Conservation (phyloP, 768 basidiomycete species). For the Amyloporia xantha region DNA sequence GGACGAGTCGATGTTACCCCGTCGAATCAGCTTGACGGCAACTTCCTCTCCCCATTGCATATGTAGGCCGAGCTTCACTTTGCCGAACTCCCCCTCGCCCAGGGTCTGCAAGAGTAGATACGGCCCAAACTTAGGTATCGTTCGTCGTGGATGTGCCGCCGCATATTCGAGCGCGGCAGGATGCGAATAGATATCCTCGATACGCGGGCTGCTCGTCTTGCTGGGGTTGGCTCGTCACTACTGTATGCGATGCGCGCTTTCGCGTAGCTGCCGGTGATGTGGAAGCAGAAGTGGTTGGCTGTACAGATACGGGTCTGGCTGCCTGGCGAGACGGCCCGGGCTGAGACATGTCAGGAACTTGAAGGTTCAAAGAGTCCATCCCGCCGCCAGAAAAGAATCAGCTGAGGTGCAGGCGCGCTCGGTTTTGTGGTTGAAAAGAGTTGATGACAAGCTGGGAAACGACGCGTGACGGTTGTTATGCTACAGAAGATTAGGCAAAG, state of each 20-base stretch:
- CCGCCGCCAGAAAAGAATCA: neutral
- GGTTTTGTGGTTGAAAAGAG: slow-evolving; percentile 2
- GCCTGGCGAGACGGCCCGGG: slow-evolving; percentile 40
- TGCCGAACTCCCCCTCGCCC: slow-evolving; percentile 98
- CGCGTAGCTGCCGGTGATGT: slow-evolving; percentile 31
- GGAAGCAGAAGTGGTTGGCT: slow-evolving; percentile 38
- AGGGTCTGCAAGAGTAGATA: slow-evolving; percentile 94
- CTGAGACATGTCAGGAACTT: slow-evolving; percentile 38
- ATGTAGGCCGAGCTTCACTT: slow-evolving; percentile 97
- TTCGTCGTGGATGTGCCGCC: slow-evolving; percentile 75
- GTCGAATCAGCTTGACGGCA: slow-evolving; percentile 94
- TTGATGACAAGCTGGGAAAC: neutral
- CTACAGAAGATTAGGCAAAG: neutral
- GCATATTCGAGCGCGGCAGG: slow-evolving; percentile 82
- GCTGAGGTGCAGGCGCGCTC: neutral
- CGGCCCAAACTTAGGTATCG: slow-evolving; percentile 90
- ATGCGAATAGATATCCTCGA: slow-evolving; percentile 76
- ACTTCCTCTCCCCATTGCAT: slow-evolving; percentile 93
- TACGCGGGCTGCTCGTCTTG: slow-evolving; percentile 43
- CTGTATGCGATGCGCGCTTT: slow-evolving; percentile 69
- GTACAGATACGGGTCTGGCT: slow-evolving; percentile 53
- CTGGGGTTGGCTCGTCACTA: slow-evolving; percentile 46
- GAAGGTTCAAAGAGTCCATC: slow-evolving; percentile 32
- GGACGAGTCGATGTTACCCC: slow-evolving; percentile 83
- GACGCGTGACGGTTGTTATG: slow-evolving; percentile 4